A percentile compares a stretch with the other conserved stretches of the same genome.
Evolutionary conservation across 768 basidiomycete species (phyloP).

Genomic region (Calocera cornea): DNA sequence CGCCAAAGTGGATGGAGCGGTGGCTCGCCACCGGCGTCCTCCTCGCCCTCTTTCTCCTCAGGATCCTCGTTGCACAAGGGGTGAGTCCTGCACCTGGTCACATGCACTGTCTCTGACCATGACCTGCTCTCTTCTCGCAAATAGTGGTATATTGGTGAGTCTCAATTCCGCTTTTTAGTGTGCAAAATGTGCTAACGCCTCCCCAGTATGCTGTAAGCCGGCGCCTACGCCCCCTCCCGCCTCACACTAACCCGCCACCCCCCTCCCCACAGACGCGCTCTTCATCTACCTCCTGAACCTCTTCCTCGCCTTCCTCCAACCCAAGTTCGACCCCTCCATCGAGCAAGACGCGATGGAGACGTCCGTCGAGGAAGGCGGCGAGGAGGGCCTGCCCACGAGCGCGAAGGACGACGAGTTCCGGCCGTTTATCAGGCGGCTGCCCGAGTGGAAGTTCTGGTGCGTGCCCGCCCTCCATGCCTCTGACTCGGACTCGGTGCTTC

Average conservation of each 20-base stretch:
- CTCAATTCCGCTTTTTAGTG: background rate
- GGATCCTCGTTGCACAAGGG: constrained; percentile 81
- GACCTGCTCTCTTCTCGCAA: constrained; percentile 11
- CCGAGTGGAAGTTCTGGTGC: constrained; percentile 94
- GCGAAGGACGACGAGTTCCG: constrained; percentile 88
- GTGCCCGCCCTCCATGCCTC: constrained; percentile 15
- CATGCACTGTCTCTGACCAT: background rate
- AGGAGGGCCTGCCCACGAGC: constrained; percentile 31
- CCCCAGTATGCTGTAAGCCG: constrained; percentile 52
- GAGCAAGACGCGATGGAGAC: constrained; percentile 87
- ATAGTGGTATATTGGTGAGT: constrained; percentile 89
- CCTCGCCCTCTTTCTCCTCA: constrained; percentile 60
- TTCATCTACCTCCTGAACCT: constrained; percentile 94
- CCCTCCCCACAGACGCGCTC: constrained; percentile 79
- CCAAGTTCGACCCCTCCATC: constrained; percentile 92
- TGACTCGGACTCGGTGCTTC: too few species aligned
- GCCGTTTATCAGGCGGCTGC: constrained; percentile 87
- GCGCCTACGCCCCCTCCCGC: background rate
- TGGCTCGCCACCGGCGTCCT: constrained; percentile 71
- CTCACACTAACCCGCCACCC: background rate
- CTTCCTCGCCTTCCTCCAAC: constrained; percentile 92
- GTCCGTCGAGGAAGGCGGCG: constrained; percentile 86
- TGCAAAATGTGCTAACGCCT: constrained; percentile 5
- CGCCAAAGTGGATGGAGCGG: constrained; percentile 76
- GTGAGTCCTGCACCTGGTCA: constrained; percentile 37